Evolutionary conservation across 1,139 yeast species (phyloP).

Genomic region (Diutina catenulata): DNA sequence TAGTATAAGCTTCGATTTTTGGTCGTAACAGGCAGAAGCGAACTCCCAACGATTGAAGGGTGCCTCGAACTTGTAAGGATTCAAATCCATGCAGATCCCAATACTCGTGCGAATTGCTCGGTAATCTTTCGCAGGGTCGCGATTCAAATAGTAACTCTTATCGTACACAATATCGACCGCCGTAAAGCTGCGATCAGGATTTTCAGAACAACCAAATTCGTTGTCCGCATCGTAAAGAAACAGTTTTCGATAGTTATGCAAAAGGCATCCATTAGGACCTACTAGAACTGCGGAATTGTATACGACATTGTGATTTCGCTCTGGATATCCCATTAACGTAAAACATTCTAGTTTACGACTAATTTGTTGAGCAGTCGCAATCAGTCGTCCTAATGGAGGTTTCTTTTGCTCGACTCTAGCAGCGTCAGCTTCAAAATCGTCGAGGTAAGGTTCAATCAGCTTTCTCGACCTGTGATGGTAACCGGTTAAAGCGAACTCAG

Average conservation of each 20-base stretch:
- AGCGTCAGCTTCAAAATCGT: conserved; percentile 12
- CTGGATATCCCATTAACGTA: conserved; percentile 81
- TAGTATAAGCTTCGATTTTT: conserved; percentile 43
- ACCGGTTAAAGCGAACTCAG: conserved; percentile 82
- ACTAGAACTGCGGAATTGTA: conserved; percentile 69
- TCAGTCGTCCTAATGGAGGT: conserved; percentile 29
- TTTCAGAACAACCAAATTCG: conserved; percentile 68
- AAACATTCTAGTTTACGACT: conserved; percentile 45
- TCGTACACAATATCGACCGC: conserved; percentile 26
- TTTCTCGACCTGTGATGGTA: conserved; percentile 47
- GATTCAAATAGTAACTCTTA: conserved; percentile 15
- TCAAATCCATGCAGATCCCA: conserved; percentile 94
- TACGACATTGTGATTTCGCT: conserved; percentile 22
- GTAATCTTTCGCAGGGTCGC: conserved; percentile 5
- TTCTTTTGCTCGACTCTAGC: conserved; percentile 8
- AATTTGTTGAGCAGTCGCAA: conserved; percentile 44
- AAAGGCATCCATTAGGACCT: conserved; percentile 42
- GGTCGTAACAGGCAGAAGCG: conserved; percentile 38
- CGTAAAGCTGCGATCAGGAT: conserved; percentile 27
- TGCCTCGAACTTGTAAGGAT: conserved; percentile 75
- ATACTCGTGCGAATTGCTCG: conserved; percentile 32
- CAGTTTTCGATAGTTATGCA: conserved; percentile 66
- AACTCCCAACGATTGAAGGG: conserved; percentile 71
- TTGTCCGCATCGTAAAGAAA: conserved; percentile 75
- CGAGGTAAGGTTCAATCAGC: conserved; percentile 54